phyloP scores from a whole-genome alignment of 2,329 filamentous ascomycete genomes.

The Aureobasidium sp. region DNA sequence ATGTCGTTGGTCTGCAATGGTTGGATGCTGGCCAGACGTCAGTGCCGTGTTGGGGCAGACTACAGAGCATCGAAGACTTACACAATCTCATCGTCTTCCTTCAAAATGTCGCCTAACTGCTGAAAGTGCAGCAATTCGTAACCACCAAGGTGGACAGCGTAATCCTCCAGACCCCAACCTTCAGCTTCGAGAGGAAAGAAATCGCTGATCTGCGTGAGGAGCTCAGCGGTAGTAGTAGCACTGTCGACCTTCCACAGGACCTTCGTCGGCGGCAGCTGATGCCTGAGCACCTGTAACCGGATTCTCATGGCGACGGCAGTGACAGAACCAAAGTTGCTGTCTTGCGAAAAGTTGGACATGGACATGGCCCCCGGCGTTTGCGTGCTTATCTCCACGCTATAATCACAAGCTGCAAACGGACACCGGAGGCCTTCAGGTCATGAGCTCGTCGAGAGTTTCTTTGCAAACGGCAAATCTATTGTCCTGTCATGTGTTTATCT shows the following conservation, averaged over 20 bases:
- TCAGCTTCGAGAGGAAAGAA: constrained; percentile 71
- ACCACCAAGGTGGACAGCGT: constrained; percentile 66
- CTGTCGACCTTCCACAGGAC: constrained; percentile 61
- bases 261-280: constrained; percentile 62
- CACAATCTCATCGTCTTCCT: constrained; percentile 78
- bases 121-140: constrained; percentile 89
- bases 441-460: neutral
- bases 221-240: constrained; percentile 56
- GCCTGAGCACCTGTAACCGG: constrained; percentile 62
- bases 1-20: constrained; percentile 69
- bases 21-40: constrained; percentile 54
- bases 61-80: constrained; percentile 36
- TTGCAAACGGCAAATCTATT: neutral
- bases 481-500: too few relatives aligned
- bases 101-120: constrained; percentile 58
- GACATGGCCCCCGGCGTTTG: neutral
- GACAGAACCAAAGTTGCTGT: neutral
- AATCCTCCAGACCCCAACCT: constrained; percentile 84
- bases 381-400: neutral
- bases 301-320: constrained; percentile 52
- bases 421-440: too few relatives aligned
- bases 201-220: constrained; percentile 72
- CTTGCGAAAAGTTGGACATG: neutral
- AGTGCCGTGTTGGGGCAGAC: neutral
- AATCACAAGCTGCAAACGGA: too few relatives aligned